Conservation (phyloP, 1,284 basidiomycete species). For the Blastosporella zonata region DNA sequence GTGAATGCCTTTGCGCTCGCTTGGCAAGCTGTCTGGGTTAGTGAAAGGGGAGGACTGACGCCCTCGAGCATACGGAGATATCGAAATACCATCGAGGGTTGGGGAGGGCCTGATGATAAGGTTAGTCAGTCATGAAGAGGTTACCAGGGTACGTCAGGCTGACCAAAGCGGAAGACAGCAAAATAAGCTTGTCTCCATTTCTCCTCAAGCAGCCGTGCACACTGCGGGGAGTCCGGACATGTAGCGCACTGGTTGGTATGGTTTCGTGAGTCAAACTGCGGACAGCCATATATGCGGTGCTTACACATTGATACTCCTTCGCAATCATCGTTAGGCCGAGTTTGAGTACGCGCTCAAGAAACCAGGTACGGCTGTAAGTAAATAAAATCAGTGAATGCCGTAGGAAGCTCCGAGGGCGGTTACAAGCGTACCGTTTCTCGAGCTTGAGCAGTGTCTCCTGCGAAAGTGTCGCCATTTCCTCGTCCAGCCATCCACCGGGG, state of each 20-base stretch:
- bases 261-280: background rate
- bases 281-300: conserved; percentile 20
- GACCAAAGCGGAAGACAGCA: conserved; percentile 84
- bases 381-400: background rate
- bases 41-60: conserved; percentile 73
- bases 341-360: conserved; percentile 90
- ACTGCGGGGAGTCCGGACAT: conserved; percentile 78
- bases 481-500: conserved; percentile 80
- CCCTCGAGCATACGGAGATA: conserved; percentile 81
- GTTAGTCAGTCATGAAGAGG: background rate
- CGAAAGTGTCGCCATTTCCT: conserved; percentile 76
- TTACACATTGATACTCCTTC: conserved; percentile 87
- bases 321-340: conserved; percentile 82
- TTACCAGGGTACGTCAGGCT: conserved; percentile 19
- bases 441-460: conserved; percentile 83
- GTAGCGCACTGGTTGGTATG: conserved; percentile 58
- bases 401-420: background rate
- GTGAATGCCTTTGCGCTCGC: conserved; percentile 83
- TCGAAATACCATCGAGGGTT: conserved; percentile 88
- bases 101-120: conserved; percentile 58
- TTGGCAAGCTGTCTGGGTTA: conserved; percentile 85
- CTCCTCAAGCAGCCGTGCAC: conserved; percentile 88
- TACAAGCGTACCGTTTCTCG: conserved; percentile 67
- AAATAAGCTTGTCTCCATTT: conserved; percentile 90
- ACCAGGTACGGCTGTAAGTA: conserved; percentile 75